A percentile compares a stretch with the other conserved stretches of the same genome.
Conservation (phyloP, 2,329 filamentous ascomycete genomes). For the Pseudogymnoascus sp. region DNA sequence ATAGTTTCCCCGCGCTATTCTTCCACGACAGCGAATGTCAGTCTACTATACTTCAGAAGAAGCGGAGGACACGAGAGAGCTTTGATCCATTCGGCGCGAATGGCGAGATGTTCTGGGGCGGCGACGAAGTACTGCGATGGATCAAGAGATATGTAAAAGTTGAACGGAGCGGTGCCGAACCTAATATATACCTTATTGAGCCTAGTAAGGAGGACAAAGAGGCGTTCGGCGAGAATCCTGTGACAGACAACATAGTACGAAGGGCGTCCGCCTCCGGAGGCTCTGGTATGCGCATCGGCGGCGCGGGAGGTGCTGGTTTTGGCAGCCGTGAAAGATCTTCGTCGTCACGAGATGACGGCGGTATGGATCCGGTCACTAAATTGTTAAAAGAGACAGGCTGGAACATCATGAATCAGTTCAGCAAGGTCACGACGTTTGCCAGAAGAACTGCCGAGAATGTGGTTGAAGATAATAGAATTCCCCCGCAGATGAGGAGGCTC, state of each 20-base stretch:
- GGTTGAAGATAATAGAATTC: constrained; percentile 81
- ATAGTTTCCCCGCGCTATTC: constrained; percentile 91
- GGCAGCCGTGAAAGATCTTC: constrained; percentile 21
- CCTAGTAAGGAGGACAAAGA: constrained; percentile 76
- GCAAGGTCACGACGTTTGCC: constrained; percentile 94
- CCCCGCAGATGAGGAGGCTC: constrained; percentile 75
- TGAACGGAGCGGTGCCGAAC: constrained; percentile 76
- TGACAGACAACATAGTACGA: constrained; percentile 34
- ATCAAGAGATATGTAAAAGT: constrained; percentile 74
- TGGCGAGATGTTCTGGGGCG: constrained; percentile 93
- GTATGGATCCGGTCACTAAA: constrained; percentile 89
- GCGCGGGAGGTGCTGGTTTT: constrained; percentile 30
- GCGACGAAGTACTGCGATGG: constrained; percentile 91
- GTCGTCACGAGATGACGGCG: constrained; percentile 46
- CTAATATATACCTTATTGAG: constrained; percentile 84
- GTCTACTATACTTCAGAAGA: constrained; percentile 89
- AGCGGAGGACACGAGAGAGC: constrained; percentile 69
- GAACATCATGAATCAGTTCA: constrained; percentile 94
- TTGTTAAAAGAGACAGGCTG: constrained; percentile 90
- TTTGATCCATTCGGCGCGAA: constrained; percentile 85
- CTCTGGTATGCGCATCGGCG: constrained; percentile 26
- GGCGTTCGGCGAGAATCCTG: constrained; percentile 50
- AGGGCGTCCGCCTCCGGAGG: constrained; percentile 28
- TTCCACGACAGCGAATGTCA: constrained; percentile 97
- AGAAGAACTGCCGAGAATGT: constrained; percentile 85